Base-by-base conservation (phyloP, 2,329 filamentous ascomycete species). In the Clarireedia sp. region DNA sequence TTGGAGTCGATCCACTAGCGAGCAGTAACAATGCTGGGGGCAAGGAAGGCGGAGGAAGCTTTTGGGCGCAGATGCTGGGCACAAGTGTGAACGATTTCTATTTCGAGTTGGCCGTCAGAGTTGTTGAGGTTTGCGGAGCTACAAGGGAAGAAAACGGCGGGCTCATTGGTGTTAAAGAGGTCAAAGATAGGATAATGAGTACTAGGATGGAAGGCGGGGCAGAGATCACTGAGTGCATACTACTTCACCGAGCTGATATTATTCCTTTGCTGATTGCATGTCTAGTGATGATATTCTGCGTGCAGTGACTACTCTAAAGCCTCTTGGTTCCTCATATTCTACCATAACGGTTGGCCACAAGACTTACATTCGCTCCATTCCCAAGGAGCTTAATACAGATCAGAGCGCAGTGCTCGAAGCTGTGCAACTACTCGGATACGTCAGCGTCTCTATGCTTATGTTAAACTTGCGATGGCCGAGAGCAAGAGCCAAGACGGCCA, bases 81-180 rank as follows among this genome's bases (percentile, higher is more conserved):
- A 83, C 87, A 57, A 90, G 85, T 65, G 91, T 99, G 63, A 95
- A 96, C 69, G 94, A 99, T 71, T 99, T 99, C 69, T 99, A 97
- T 74, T 97, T 97, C 71, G 92, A 95, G 75, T 82, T 99, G 46
- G 94, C 90, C 1, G 92, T 97, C n/a, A 81, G 89, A 49, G 88
- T 97, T 0, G 94, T 99, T 5, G 92, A 97, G 71, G 83, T 96
- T 7, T 99, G 94, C 69, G 79, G 90, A 5, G 83, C 86, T 51
- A 96, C 90, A 45, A 78, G 94, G 51, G 82, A 81, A 3, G 92
- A 96, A 72, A 99, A 99, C 69, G 94, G 94, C 6, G 94, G 94
- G 0, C 75, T 99, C 65, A 89, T 99, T 52, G 88, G 88, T 10
- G 80, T 97, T 17, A 76, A 81, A 45, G 92, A 97, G 71, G 84